Base-by-base conservation (phyloP, 2,329 filamentous ascomycete species). In the Aureobasidium sp. region DNA sequence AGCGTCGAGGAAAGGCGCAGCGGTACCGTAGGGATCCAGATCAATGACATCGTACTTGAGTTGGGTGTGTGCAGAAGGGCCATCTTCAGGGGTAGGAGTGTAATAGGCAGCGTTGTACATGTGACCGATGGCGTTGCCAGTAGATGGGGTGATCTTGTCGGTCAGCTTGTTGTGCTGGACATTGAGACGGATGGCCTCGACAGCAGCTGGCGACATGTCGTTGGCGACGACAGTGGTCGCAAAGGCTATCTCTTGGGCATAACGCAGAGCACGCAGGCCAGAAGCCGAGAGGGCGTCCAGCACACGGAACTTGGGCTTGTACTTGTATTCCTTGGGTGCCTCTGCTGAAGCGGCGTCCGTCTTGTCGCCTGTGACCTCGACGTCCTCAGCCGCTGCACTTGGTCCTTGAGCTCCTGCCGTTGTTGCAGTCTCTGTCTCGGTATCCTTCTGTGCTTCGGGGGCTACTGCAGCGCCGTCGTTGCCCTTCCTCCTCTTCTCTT, bases 241-340 rank as follows among this genome's bases (percentile, higher is more conserved):
- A 67, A 91, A 90, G 0, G 94, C 90, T 27, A 99, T 84, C 70
- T 99, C 94, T 66, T 91, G 87, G 0, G 90, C 89, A 73, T 97
- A 99, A 62, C 94, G 87, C 43, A 99, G 75, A 6, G 94, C 94
- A 64, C 94, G 86, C 6, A 99, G 81, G 25, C 94, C 94, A 3
- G 92, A 96, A 0, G 94, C 94, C 10, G 94, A 99, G 5, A 99
- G 81, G 0, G 94, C 94, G 73, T 99, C 94, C 9, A 99, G 83
- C 40, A 99, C 93, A n/a, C 85, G 87, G 69, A 96, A 93, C 10
- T 76, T 11, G 77, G 74, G 53, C 49, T 60, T 50, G 37, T 35
- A 54, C 25, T 53, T 42, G 61, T 69, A 71, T 60, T 69, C 70
- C 19, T 27, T 35, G 27, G 51, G 37, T 23, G 51, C 27, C 10